Evolutionary conservation across 2,329 filamentous ascomycete genomes (phyloP).

Genomic region (Diaporthe batatas): DNA sequence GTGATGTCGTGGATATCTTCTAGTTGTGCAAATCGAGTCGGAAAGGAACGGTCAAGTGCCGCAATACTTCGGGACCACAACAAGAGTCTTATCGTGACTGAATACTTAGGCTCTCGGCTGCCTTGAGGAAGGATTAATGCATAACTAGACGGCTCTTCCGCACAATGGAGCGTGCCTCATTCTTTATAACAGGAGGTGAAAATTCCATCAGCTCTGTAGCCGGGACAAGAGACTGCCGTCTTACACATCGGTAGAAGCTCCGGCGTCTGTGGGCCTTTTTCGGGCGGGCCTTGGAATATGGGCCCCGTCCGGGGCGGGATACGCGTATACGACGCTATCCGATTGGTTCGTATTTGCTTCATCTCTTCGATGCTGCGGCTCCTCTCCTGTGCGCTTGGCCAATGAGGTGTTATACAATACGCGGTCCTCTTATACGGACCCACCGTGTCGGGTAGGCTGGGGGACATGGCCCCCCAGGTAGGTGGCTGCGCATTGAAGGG

Average conservation of each 20-base stretch:
- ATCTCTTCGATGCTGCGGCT: constrained; percentile 1
- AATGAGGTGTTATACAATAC: constrained; percentile 35
- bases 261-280: background rate
- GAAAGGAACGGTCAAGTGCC: background rate
- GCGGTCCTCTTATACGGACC: background rate
- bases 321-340: constrained; percentile 21
- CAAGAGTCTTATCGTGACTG: background rate
- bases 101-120: background rate
- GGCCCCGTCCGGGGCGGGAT: constrained; percentile 28
- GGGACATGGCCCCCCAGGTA: background rate
- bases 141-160: background rate
- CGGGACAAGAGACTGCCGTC: constrained; percentile 14
- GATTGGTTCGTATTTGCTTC: constrained; percentile 16
- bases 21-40: background rate
- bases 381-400: background rate
- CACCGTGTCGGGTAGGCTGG: constrained; percentile 7
- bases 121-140: background rate
- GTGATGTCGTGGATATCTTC: background rate
- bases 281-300: constrained; percentile 13
- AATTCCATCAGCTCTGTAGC: background rate
- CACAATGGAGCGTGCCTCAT: constrained; percentile 15
- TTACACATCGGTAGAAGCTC: background rate
- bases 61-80: too few species aligned
- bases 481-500: background rate
- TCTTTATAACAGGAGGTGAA: constrained; percentile 17